A percentile compares a stretch with the other conserved stretches of the same genome.
Evolutionary conservation across 2,329 filamentous ascomycete genomes (phyloP).

Genomic region (Fusarium longipes): DNA sequence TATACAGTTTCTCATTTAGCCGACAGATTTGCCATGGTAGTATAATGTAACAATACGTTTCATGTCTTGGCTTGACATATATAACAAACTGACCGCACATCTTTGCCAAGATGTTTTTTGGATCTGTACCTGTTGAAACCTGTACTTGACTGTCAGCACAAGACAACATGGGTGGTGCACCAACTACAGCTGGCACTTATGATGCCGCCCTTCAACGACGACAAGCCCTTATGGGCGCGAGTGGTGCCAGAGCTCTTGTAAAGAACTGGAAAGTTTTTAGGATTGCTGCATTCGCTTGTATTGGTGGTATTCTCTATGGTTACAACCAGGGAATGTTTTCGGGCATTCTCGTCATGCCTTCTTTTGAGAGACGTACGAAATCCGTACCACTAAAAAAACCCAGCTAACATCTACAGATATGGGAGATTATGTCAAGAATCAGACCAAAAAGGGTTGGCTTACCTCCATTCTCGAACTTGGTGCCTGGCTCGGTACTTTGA

Average conservation of each 20-base stretch:
- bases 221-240: conserved; percentile 64
- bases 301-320: conserved; percentile 72
- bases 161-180: conserved; percentile 23
- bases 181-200: conserved; percentile 48
- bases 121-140: not conserved
- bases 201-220: conserved; percentile 65
- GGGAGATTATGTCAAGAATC: conserved; percentile 63
- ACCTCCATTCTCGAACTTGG: conserved; percentile 79
- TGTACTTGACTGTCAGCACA: not conserved
- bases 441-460: conserved; percentile 69
- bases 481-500: conserved; percentile 78
- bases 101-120: not conserved
- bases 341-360: conserved; percentile 71
- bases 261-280: conserved; percentile 71
- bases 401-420: conserved; percentile 57
- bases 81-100: conserved; percentile 4
- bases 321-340: conserved; percentile 75
- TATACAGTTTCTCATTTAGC: conserved; percentile 2
- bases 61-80: conserved; percentile 13
- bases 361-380: conserved; percentile 60
- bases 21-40: conserved; percentile 9
- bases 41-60: conserved; percentile 4
- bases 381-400: too few relatives aligned
- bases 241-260: conserved; percentile 63
- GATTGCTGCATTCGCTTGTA: conserved; percentile 71